Evolutionary conservation across 2,329 filamentous ascomycete genomes (phyloP).

Genomic region (Neofusicoccum ribis): DNA sequence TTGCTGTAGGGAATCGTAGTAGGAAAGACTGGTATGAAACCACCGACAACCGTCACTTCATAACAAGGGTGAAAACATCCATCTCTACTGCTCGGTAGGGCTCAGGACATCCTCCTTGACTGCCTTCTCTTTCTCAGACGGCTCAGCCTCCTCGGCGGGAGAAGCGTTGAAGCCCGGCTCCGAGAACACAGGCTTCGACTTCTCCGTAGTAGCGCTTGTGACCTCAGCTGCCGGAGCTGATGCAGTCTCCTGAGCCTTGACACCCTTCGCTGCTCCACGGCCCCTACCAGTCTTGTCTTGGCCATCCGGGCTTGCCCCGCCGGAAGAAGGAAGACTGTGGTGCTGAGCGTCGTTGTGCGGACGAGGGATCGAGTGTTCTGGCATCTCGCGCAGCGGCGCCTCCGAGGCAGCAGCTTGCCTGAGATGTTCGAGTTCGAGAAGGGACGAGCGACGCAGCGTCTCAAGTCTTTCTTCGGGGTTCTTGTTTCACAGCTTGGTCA

Average conservation of each 20-base stretch:
- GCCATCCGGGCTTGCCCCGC: conserved; percentile 5
- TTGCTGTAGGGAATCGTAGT: background rate
- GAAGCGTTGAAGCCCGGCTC: conserved; percentile 27
- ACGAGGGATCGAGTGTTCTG: conserved; percentile 31
- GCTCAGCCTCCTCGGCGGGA: background rate
- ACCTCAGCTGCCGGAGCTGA: background rate
- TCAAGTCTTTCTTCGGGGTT: conserved; percentile 49
- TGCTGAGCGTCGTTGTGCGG: conserved; percentile 19
- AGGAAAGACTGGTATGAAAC: background rate
- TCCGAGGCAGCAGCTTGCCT: conserved; percentile 34
- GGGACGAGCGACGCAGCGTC: conserved; percentile 46
- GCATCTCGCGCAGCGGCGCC: conserved; percentile 33
- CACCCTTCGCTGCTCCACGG: background rate
- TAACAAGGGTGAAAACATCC: background rate
- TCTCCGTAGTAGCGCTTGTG: background rate
- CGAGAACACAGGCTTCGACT: conserved; percentile 26
- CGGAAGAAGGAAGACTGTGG: conserved; percentile 19
- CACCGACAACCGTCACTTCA: conserved; percentile 2
- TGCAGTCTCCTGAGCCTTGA: background rate
- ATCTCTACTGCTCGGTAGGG: conserved; percentile 21
- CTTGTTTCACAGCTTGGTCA: conserved; percentile 38
- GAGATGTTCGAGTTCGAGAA: conserved; percentile 44
- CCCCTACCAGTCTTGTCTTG: background rate
- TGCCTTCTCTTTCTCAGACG: background rate
- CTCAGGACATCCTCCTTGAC: conserved; percentile 25